Base-by-base conservation (phyloP, 768 basidiomycete species). In the Nidula microcarpa region DNA sequence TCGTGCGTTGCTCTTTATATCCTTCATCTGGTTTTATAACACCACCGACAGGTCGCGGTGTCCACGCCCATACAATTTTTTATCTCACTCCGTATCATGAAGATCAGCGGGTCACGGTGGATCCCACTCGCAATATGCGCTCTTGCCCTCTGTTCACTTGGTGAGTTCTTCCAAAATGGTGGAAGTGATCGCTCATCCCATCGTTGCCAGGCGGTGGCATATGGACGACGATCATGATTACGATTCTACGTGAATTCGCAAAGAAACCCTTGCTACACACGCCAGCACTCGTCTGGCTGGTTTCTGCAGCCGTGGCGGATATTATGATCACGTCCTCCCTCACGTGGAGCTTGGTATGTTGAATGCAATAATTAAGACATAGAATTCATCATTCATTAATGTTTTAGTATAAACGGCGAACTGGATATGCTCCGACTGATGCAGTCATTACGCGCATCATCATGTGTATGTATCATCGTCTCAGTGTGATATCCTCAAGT, bases 1-100 rank as follows among this genome's bases (percentile, higher is more conserved):
- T 50, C 8, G 55, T 58, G 49, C 30, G 54, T 44, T 50, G 4
- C 23, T 30, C 23, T 30, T 30, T 30, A 30, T 30, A 30, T 30
- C 11, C n/a, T 7, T 3, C 33, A 4, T 48, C 5, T 17, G 23
- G 4, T 30, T 30, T 30, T 30, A 30, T 30, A 30, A 39, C 16
- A 33, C 14, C 14, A 6, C 49, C 30, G 6, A 5, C 34, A 67
- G 64, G 59, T 57, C 9, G 47, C 53, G 4, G 51, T 64, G 14
- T 62, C 65, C 5, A 56, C 60, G 3, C 61, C 62, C 1, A 62
- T 65, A 0, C 65, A 65, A 52, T 3, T 57, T 2, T 65, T 65
- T 33, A 60, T 65, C 10, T 59, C 62, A 0, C 60, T 58, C 57
- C 49, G 63, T 5, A 61, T 67, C 8, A 46, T 51, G 48, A 50